Base-by-base conservation (phyloP, 2,329 filamentous ascomycete genomes). In the Pseudopyrenochaeta lycopersici region DNA sequence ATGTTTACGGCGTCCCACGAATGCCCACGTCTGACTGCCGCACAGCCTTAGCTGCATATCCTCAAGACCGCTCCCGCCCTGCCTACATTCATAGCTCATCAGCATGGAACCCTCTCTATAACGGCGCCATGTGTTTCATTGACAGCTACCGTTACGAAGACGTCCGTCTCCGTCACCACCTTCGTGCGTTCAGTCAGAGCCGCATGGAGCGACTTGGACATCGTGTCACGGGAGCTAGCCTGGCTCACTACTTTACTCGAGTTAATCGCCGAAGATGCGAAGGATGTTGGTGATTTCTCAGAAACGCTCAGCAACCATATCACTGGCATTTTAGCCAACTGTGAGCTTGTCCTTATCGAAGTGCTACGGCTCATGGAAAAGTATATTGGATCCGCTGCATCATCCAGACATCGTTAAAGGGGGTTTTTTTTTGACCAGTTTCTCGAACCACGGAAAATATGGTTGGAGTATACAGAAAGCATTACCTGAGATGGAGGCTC, bases 201-300 rank as follows among this genome's bases (percentile, higher is more conserved):
- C 7, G 42, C 43, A 30, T 49, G 54, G 15, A 35, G 27, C 14
- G 56, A 60, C 21, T 35, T 60, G 7, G 54, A 60, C 36, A 29
- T 31, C 10, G 38, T 60, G 6, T 50, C 54, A 23, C 40, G 49
- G 15, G 49, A 60, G 46, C 49, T 60, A 32, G 32, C 15, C 20
- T 52, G 43, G 17, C 48, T 59, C 30, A 44, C 40, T 31, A 50
- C 44, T 9, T 29, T 58, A 14, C 55, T 58, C n/a, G 47, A 54
- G 20, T 17, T 54, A 12, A 21, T 58, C n/a, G 42, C 51, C 11
- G 42, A 55, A n/a, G 55, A 58, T 45, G 46, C 49, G 11, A 12
- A 40, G 10, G 36, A 40, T 40, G 29, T 40, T 17, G n/a, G 31
- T 27, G 40, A 17, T 14, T 48, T 48, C 15, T 35, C 45, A n/a